Evolutionary conservation across 257 asterid species (phyloP), one percentile per base, ranked within the genome.

Genomic region (Jacaranda copaia): DNA sequence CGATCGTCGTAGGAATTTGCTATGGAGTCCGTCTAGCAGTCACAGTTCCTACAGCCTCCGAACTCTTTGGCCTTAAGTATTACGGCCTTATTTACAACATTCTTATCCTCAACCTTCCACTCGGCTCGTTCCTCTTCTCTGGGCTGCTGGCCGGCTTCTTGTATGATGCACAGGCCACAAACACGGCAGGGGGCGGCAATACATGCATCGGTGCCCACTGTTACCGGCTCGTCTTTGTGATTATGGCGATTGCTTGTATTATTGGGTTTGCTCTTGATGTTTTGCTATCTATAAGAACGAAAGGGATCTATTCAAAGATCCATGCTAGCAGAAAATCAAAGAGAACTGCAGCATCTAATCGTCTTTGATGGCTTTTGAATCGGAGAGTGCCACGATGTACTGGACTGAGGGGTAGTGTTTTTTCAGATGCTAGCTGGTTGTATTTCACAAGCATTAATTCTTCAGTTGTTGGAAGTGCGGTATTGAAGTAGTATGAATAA

Each of bases 21-120:
- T 55, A 55, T 9, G 61, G 61, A 0, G 32, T 55, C 11, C 61
- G 61, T 55, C 32, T 55, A 0, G 61, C 61, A 1, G 35, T 55
- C 61, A 55, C 61, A n/a, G 61, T 55, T n/a, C 61, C 61, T 14
- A 55, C 61, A 5, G 61, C 61, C 32, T 55, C 61, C 9, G 61
- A 55, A 16, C 32, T 55, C 19, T 55, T 55, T 16, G 61, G 61
- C 10, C 32, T 55, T 1, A 55, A 16, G n/a, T 55, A 55, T n/a
- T 55, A 55, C 32, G 61, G 61, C 32, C 61, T 55, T 19, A 55
- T 55, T 55, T 55, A 55, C 61, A 55, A 55, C 35, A 55, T 55
- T 16, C 61, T 55, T 3, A 55, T 55, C 25, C 61, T 55, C 32
- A 55, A 55, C 32, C 61, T 55, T 16, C 61, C 61, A 16, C 61